Base-by-base conservation (phyloP, 2,329 filamentous ascomycete genomes). In the Leptographium radiaticola region DNA sequence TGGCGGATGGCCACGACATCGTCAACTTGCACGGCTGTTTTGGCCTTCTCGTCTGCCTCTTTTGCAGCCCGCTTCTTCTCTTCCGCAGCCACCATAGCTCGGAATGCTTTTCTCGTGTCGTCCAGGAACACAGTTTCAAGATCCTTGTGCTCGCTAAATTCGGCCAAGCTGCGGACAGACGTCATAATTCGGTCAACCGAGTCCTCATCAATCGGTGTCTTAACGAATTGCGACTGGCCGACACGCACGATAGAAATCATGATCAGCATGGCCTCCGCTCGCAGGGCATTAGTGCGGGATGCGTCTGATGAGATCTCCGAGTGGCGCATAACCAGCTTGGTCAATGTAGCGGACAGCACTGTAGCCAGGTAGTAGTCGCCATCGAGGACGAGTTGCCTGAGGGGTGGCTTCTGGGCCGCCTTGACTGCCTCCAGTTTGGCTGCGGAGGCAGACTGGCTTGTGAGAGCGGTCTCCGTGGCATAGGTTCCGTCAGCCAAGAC, bases 171-270 rank as follows among this genome's bases (percentile, higher is more conserved):
- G 57, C 91, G 84, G 36, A 98, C 88, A 66, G 91, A 97, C 42
- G 89, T 89, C 93, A 98, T 97, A 67, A 98, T 91, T 62, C 93
- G 84, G 68, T 98, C 93, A n/a, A 97, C 81, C 0, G 93, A 96
- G 67, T 98, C 93, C 67, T 98, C 93, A 58, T 98, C 93, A 59
- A 98, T 97, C 2, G 89, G 87, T 1, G 89, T 86, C 74, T 97
- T 97, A 65, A 95, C 93, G 62, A 98, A 98, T 59, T 95, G 89
- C n/a, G 91, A 97, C 70, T 98, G 93, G 43, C 93, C 93, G 57
- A 96, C 93, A 50, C 93, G 89, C 60, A 98, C 89, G 61, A 98
- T 94, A 6, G 93, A 97, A 62, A 98, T 95, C 90, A 97, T 95
- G 66, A 98, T 97, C 52, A 98, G 79, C 93, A 98, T 98, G 46